phyloP scores from a whole-genome alignment of 2,329 filamentous ascomycete genomes.

The Venturia nashicola region DNA sequence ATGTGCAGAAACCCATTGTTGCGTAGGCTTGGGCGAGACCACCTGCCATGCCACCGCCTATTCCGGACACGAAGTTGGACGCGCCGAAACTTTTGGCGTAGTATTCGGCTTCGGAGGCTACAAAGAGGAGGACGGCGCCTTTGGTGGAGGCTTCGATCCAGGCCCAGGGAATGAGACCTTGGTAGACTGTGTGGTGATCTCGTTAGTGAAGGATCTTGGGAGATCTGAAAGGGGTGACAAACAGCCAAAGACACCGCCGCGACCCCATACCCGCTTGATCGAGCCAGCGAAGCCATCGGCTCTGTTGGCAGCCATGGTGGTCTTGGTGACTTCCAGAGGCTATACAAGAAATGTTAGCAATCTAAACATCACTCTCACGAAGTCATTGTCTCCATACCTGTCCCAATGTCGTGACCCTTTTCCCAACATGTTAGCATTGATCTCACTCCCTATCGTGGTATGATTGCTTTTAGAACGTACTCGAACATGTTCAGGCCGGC shows the following conservation, averaged over 20 bases:
- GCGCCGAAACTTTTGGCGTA: slow-evolving; percentile 76
- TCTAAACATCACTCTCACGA: neutral
- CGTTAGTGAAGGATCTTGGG: neutral
- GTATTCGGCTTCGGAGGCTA: slow-evolving; percentile 96
- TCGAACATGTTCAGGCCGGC: slow-evolving; percentile 95
- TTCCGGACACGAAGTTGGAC: slow-evolving; percentile 76
- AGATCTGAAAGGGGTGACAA: slow-evolving; percentile 32
- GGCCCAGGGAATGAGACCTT: slow-evolving; percentile 98
- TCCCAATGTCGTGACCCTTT: slow-evolving; percentile 53
- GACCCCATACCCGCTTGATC: slow-evolving; percentile 78
- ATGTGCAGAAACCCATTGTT: slow-evolving; percentile 99
- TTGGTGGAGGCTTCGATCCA: slow-evolving; percentile 99
- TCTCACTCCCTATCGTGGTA: neutral
- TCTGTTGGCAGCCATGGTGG: slow-evolving; percentile 97
- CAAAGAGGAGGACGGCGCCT: slow-evolving; percentile 96
- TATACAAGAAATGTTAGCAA: slow-evolving; percentile 26
- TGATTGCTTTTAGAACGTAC: slow-evolving; percentile 30
- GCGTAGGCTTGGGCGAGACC: slow-evolving; percentile 97
- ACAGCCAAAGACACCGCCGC: slow-evolving; percentile 92
- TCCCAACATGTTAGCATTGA: slow-evolving; percentile 12
- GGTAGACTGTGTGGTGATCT: slow-evolving; percentile 59
- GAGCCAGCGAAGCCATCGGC: slow-evolving; percentile 73
- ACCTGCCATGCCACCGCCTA: slow-evolving; percentile 80
- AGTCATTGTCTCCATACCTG: slow-evolving; percentile 35
- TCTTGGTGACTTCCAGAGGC: slow-evolving; percentile 98